A percentile compares a stretch with the other conserved stretches of the same genome.
Conservation (phyloP, 2,329 filamentous ascomycete species). For the Paraphoma chrysanthemicola region DNA sequence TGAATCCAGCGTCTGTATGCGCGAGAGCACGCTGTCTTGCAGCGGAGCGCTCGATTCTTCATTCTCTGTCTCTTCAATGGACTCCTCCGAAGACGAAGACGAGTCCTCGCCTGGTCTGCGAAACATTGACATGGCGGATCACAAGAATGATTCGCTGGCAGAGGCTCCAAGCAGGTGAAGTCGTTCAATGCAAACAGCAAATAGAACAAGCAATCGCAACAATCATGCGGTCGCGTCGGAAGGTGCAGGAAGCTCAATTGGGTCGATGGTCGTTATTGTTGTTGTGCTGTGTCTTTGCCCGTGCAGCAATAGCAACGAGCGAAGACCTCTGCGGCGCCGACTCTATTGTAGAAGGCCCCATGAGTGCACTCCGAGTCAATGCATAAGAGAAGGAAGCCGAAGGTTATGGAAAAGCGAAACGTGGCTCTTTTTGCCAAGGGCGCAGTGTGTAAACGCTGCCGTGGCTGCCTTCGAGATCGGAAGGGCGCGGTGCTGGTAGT, state of each 20-base stretch:
- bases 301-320: constrained; percentile 25
- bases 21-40: constrained; percentile 29
- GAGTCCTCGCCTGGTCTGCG: constrained; percentile 42
- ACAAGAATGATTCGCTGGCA: not conserved
- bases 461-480: constrained; percentile 13
- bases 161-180: not conserved
- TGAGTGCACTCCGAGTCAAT: constrained; percentile 27
- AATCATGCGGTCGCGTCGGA: too few species aligned
- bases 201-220: not conserved
- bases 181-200: not conserved
- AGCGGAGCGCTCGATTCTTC: constrained; percentile 19
- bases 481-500: constrained; percentile 30
- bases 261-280: constrained; percentile 12
- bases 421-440: constrained; percentile 29
- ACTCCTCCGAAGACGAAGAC: constrained; percentile 36
- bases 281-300: constrained; percentile 13
- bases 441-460: constrained; percentile 17
- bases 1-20: constrained; percentile 38
- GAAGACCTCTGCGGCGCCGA: constrained; percentile 28
- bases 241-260: not conserved
- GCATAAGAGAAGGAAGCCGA: constrained; percentile 36
- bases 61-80: constrained; percentile 27
- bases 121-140: constrained; percentile 41
- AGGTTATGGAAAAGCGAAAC: constrained; percentile 36
- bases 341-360: constrained; percentile 29